phyloP scores from a whole-genome alignment of 768 basidiomycete species.

The Fomitopsis pulvina region DNA sequence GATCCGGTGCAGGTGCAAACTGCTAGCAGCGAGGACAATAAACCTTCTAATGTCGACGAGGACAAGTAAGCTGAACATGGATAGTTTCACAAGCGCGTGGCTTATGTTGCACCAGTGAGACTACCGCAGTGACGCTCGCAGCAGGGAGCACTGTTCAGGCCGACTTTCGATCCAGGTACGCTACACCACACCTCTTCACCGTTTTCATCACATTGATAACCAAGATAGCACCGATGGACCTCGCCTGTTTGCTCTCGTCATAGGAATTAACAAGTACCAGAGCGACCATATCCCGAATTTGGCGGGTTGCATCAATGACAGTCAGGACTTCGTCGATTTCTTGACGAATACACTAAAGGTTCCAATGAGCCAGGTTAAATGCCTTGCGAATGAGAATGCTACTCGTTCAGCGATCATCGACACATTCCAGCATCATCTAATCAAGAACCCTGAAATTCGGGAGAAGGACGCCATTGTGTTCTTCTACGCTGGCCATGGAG shows the following conservation, averaged over 20 bases:
- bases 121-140: too few species aligned
- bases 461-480: neutral
- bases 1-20: too few species aligned
- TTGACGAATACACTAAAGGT: neutral
- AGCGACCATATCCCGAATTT: neutral
- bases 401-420: neutral
- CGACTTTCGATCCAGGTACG: too few species aligned
- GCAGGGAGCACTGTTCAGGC: too few species aligned
- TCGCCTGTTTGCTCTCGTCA: neutral
- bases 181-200: too few species aligned
- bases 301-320: neutral
- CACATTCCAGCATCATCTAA: neutral
- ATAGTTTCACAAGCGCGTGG: too few species aligned
- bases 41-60: too few species aligned
- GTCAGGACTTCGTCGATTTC: neutral
- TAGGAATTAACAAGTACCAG: neutral
- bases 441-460: neutral
- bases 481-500: neutral
- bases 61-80: too few species aligned
- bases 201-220: too few species aligned
- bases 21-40: too few species aligned
- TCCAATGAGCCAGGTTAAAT: neutral
- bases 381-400: neutral
- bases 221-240: too few species aligned
- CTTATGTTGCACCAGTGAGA: too few species aligned